Evolutionary conservation across 2,329 filamentous ascomycete genomes (phyloP).

Genomic region (Dryadomyces sulphureus): DNA sequence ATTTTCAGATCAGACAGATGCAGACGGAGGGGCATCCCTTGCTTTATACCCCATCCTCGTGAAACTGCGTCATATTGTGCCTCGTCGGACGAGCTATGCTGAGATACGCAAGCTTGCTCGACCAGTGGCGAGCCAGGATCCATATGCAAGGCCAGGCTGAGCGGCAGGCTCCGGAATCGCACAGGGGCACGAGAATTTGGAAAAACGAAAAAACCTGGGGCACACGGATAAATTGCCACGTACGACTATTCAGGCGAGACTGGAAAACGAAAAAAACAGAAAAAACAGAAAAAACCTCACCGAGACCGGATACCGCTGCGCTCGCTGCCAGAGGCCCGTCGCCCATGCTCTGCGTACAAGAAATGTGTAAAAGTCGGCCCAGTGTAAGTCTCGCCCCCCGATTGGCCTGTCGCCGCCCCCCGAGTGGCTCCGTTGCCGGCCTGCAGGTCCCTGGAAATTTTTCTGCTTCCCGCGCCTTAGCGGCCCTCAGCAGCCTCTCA

Average conservation of each 20-base stretch:
- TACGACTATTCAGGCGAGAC: no score
- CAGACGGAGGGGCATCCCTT: no score
- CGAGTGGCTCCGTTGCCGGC: background rate
- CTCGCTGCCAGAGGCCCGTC: background rate
- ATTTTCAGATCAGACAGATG: no score
- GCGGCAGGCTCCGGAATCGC: background rate
- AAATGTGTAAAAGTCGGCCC: conserved; percentile 1
- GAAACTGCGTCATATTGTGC: no score
- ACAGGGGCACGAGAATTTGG: background rate
- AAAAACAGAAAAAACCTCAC: no score
- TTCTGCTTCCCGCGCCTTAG: no score
- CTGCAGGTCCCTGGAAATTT: background rate
- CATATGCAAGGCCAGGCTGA: background rate
- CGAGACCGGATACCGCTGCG: background rate
- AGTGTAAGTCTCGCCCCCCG: background rate
- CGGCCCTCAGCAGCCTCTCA: no score
- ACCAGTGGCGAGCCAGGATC: background rate
- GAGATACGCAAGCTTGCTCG: background rate
- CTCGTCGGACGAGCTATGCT: no score
- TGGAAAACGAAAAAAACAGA: no score
- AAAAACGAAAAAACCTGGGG: background rate
- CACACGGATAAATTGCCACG: no score
- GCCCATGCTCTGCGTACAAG: background rate
- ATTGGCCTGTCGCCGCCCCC: background rate
- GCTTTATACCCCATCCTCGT: no score